These are phyloP conservation scores for Puccinellia tenuiflora DNA, from an alignment of 176 grass and related monocot species.

Conservation along the genomic window DNA sequence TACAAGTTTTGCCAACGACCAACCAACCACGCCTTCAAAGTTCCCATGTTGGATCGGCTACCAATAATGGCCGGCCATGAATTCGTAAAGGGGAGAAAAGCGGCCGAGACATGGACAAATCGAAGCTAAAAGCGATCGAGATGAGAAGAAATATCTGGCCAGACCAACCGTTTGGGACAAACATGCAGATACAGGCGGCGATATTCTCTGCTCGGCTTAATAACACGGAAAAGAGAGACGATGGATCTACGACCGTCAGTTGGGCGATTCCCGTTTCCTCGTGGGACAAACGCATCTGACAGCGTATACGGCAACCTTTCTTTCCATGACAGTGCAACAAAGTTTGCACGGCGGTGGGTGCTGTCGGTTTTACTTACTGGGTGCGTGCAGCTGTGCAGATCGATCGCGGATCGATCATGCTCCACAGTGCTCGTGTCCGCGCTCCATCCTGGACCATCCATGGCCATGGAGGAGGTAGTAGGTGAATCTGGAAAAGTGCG, in stretches of 20 bases:
- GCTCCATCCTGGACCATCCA: neutral
- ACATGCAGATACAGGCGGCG: too few relatives aligned
- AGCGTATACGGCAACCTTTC: neutral
- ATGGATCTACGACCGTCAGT: too few relatives aligned
- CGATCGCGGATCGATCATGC: neutral
- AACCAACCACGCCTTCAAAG: neutral
- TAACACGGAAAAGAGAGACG: neutral
- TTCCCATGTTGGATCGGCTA: neutral
- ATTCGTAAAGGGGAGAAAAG: neutral
- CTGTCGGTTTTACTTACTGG: too few relatives aligned
- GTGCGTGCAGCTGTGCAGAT: neutral
- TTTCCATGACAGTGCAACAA: neutral
- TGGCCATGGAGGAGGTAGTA: neutral
- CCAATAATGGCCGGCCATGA: neutral
- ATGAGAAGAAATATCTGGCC: neutral
- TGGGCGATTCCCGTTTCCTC: neutral
- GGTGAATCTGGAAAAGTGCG: neutral
- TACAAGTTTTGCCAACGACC: neutral
- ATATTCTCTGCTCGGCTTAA: too few relatives aligned
- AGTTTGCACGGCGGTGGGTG: neutral
- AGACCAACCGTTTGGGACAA: neutral
- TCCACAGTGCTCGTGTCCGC: neutral
- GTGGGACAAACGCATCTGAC: constrained; percentile 9
- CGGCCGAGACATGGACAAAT: neutral
- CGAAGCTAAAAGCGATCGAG: neutral